phyloP scores from a whole-genome alignment of 2,329 filamentous ascomycete species.

The Dactylellina sp. region DNA sequence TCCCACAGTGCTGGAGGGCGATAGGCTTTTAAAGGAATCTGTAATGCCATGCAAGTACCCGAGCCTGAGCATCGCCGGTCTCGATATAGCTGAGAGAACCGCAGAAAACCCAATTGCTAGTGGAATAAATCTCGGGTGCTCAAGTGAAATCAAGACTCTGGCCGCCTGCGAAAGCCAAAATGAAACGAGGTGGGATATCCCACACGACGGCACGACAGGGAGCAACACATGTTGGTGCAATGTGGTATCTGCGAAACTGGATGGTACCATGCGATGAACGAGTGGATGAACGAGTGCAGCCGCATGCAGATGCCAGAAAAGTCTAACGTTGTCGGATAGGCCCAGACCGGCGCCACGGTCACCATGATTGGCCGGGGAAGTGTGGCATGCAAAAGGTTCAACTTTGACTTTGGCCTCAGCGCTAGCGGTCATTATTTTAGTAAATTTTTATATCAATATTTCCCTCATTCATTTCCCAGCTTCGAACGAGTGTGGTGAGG shows the following conservation, averaged over 20 bases:
- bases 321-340: constrained; percentile 23
- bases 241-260: constrained; percentile 54
- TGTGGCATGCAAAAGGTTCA: constrained; percentile 7
- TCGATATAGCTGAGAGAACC: constrained; percentile 25
- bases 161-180: constrained; percentile 54
- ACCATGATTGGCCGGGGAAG: constrained; percentile 22
- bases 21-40: constrained; percentile 41
- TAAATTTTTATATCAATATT: constrained; percentile 24
- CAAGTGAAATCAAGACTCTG: constrained; percentile 47
- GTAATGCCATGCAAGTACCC: constrained; percentile 36
- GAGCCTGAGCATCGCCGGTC: constrained; percentile 9
- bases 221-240: constrained; percentile 43
- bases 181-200: constrained; percentile 46
- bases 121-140: constrained; percentile 42
- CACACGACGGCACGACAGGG: constrained; percentile 31
- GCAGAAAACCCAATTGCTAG: constrained; percentile 38
- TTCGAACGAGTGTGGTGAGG: not conserved
- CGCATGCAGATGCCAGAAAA: constrained; percentile 55
- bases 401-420: constrained; percentile 8
- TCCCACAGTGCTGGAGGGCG: constrained; percentile 27
- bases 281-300: constrained; percentile 20
- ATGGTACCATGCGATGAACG: constrained; percentile 44
- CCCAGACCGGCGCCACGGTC: constrained; percentile 21
- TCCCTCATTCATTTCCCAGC: constrained; percentile 26
- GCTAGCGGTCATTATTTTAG: constrained; percentile 21